Evolutionary conservation across 108 stramenopile genomes (phyloP).

Genomic region (Skeletonema menzelii): DNA sequence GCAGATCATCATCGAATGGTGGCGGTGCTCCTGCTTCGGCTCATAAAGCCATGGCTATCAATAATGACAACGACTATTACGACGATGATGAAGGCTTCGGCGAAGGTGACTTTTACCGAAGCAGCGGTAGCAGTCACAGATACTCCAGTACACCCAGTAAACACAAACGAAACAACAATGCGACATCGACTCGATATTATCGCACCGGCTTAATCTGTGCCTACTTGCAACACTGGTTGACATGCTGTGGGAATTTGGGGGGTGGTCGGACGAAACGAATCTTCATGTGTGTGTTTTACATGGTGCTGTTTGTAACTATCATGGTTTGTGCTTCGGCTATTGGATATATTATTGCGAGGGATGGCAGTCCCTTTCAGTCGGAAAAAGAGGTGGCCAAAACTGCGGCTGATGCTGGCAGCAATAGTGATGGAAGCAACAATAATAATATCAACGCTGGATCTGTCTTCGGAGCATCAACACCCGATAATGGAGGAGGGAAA

Average conservation of each 20-base stretch:
- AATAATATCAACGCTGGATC: not conserved
- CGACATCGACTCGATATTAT: not conserved
- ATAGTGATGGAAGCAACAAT: not conserved
- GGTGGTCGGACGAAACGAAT: not conserved
- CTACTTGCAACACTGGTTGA: not conserved
- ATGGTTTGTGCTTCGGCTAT: conserved; percentile 26
- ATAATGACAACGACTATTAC: not conserved
- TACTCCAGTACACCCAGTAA: not conserved
- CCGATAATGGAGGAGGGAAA: not conserved
- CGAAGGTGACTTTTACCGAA: not conserved
- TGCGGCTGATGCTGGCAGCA: not conserved
- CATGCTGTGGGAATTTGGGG: not conserved
- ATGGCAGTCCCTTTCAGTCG: conserved; percentile 20
- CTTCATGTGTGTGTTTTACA: conserved; percentile 1
- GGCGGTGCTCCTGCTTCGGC: not conserved
- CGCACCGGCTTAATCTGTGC: conserved; percentile 12
- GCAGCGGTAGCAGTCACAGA: not conserved
- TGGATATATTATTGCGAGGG: conserved; percentile 33
- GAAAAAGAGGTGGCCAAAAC: not conserved
- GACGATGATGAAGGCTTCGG: not conserved
- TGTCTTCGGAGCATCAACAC: not conserved
- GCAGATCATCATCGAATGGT: not conserved
- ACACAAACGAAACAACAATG: not conserved
- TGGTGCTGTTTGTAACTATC: conserved; percentile 12
- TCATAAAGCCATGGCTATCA: conserved; percentile 3